A percentile compares a stretch with the other conserved stretches of the same genome.
Evolutionary conservation across 345 rosid species (phyloP).

Genomic region (Eucalyptus urophylla): DNA sequence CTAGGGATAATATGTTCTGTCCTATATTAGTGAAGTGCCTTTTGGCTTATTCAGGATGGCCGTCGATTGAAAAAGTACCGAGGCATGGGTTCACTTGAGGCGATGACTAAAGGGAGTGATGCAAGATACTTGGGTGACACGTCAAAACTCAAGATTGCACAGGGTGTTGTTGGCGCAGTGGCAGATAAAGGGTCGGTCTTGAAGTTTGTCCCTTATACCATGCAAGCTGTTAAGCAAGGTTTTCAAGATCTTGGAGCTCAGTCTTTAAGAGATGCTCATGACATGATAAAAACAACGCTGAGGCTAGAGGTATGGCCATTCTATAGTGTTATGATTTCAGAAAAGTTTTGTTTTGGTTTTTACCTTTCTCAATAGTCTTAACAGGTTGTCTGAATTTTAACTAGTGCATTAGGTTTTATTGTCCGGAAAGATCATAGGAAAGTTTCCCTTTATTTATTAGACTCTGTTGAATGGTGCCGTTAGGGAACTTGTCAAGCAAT

Average conservation of each 20-base stretch:
- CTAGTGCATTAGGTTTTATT: background rate
- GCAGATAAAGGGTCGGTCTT: constrained; percentile 91
- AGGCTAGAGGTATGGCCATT: constrained; percentile 66
- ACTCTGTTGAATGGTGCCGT: background rate
- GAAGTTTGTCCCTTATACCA: constrained; percentile 72
- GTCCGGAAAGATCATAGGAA: background rate
- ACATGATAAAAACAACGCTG: constrained; percentile 51
- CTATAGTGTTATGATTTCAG: background rate
- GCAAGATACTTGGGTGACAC: constrained; percentile 89
- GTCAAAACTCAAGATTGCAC: constrained; percentile 88
- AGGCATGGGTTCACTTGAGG: constrained; percentile 99
- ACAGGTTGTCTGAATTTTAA: background rate
- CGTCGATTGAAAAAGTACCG: constrained; percentile 62
- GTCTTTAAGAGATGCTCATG: constrained; percentile 65
- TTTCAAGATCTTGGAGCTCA: constrained; percentile 93
- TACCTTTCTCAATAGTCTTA: background rate
- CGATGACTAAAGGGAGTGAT: constrained; percentile 97
- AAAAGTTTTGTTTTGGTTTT: background rate
- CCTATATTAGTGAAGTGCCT: background rate
- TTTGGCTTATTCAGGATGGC: constrained; percentile 38
- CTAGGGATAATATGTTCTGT: background rate
- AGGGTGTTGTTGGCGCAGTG: constrained; percentile 97
- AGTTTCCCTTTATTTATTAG: background rate
- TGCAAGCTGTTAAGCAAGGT: constrained; percentile 98
- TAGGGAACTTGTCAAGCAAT: background rate